Conservation (phyloP, 495 filamentous ascomycete species). For the Cenococcum geophilum region DNA sequence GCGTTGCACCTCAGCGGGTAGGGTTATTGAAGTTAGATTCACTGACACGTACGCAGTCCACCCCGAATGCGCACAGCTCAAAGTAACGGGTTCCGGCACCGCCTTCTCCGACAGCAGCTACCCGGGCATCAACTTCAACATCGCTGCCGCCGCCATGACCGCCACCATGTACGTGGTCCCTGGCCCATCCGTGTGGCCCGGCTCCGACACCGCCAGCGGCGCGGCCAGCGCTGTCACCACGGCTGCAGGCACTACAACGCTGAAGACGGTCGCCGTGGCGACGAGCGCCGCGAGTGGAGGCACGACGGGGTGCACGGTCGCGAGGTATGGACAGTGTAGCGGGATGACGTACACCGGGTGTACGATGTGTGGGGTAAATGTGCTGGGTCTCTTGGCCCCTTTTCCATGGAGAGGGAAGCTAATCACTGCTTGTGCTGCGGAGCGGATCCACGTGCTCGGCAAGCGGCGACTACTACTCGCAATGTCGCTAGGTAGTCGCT, state of each 20-base stretch:
- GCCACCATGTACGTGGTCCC: constrained; percentile 28
- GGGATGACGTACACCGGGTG: constrained; percentile 19
- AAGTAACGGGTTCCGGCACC: constrained; percentile 37
- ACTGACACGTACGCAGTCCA: constrained; percentile 28
- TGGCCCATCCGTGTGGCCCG: constrained; percentile 28
- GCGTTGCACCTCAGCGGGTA: too few species aligned
- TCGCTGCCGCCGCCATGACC: constrained; percentile 22
- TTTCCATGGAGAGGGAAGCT: too few species aligned
- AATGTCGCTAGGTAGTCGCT: too few species aligned
- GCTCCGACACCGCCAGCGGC: constrained; percentile 6
- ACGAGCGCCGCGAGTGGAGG: constrained; percentile 6
- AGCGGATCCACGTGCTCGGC: too few species aligned
- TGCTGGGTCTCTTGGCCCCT: too few species aligned
- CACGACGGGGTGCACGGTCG: constrained; percentile 7
- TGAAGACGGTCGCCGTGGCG: constrained; percentile 5
- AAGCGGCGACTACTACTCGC: too few species aligned
- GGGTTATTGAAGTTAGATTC: too few species aligned
- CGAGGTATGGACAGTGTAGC: constrained; percentile 26
- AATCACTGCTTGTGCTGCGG: too few species aligned
- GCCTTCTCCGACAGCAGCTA: constrained; percentile 29
- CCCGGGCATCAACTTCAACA: constrained; percentile 28
- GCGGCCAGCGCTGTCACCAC: background rate
- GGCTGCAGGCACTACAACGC: constrained; percentile 9
- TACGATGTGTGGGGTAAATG: constrained; percentile 16
- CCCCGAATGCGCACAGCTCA: constrained; percentile 44